Conservation (phyloP, 2,329 filamentous ascomycete genomes). For the Aspergillus persii region DNA sequence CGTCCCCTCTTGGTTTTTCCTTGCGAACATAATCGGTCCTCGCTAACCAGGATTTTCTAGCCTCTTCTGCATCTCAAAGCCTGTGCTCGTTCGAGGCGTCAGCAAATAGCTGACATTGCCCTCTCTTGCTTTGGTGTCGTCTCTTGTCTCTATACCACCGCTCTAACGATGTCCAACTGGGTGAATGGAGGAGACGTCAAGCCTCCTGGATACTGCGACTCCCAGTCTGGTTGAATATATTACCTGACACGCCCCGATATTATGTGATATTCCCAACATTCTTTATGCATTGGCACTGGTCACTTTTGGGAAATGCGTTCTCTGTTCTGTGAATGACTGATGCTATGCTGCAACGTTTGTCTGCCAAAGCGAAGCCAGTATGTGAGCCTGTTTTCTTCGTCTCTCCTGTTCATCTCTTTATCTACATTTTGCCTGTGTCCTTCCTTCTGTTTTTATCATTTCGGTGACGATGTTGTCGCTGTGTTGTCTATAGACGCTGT, state of each 20-base stretch:
- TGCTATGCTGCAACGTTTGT: conserved; percentile 3
- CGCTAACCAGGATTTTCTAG: conserved; percentile 46
- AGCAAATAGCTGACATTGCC: conserved; percentile 68
- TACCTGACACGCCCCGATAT: background rate
- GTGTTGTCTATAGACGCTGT: background rate
- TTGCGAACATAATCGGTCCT: background rate
- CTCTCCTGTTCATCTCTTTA: background rate
- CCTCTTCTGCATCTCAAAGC: conserved; percentile 85
- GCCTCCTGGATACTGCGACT: conserved; percentile 64
- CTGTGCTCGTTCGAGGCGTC: conserved; percentile 66
- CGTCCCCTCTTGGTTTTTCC: background rate
- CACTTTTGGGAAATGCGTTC: background rate
- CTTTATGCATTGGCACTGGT: background rate
- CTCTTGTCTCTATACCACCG: conserved; percentile 90
- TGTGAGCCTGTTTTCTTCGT: background rate
- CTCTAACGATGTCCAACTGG: conserved; percentile 85
- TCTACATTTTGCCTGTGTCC: background rate
- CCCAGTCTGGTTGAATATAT: conserved; percentile 12
- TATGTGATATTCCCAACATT: background rate
- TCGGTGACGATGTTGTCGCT: background rate
- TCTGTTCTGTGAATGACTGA: conserved; percentile 10
- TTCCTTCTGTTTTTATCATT: background rate
- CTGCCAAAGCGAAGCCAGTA: background rate
- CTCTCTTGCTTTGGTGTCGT: conserved; percentile 79
- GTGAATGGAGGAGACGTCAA: conserved; percentile 56